A percentile compares a stretch with the other conserved stretches of the same genome.
These are phyloP conservation scores for Penicillium glabrum DNA, from an alignment of 2,329 filamentous ascomycete species.

Conservation along the genomic window DNA sequence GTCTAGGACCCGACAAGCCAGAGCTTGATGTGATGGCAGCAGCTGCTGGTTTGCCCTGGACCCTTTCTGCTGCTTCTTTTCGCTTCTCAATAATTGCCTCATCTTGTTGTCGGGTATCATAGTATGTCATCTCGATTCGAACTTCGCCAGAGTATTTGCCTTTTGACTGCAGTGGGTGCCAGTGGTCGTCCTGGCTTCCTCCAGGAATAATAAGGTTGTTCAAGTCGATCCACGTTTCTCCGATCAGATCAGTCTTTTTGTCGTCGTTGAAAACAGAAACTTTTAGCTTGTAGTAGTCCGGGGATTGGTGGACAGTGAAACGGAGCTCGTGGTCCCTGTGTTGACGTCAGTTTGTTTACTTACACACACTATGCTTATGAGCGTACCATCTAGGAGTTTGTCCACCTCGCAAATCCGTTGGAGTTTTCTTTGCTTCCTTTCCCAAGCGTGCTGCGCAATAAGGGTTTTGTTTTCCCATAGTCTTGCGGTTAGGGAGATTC, in stretches of 20 bases:
- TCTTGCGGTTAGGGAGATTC: slow-evolving; percentile 94
- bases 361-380: not conserved
- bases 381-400: slow-evolving; percentile 90
- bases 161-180: slow-evolving; percentile 83
- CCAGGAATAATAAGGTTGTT: slow-evolving; percentile 77
- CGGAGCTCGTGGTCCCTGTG: slow-evolving; percentile 94
- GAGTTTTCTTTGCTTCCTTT: slow-evolving; percentile 97
- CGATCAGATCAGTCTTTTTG: slow-evolving; percentile 95
- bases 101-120: slow-evolving; percentile 85
- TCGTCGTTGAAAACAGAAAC: slow-evolving; percentile 97
- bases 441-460: slow-evolving; percentile 92
- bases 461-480: slow-evolving; percentile 97
- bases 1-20: slow-evolving; percentile 47
- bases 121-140: slow-evolving; percentile 92
- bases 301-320: slow-evolving; percentile 92
- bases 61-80: slow-evolving; percentile 42
- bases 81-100: slow-evolving; percentile 61
- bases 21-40: slow-evolving; percentile 21
- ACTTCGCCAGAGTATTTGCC: slow-evolving; percentile 97
- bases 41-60: slow-evolving; percentile 28
- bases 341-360: slow-evolving; percentile 7
- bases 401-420: slow-evolving; percentile 87
- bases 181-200: slow-evolving; percentile 90
- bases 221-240: slow-evolving; percentile 87
- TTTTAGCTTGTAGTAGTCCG: slow-evolving; percentile 94